Base-by-base conservation (phyloP, 169 alveolate species). In the Plasmodium yoelii region DNA sequence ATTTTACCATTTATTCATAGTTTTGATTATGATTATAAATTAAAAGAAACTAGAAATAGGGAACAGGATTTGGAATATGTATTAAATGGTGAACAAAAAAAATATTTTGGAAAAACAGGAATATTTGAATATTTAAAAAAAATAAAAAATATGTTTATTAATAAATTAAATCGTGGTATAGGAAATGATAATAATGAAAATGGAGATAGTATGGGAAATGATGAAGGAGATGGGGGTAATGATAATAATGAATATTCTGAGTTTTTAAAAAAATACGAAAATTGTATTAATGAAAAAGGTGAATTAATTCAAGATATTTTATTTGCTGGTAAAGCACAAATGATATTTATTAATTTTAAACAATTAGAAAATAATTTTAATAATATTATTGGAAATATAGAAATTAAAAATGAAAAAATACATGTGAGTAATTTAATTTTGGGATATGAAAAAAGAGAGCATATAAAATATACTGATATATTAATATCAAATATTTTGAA, bases 261-360 rank as follows among this genome's bases (percentile, higher is more conserved):
- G 24, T 80, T 80, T 53, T 80, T 80, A 67, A 64, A 80, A 80
- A 80, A 64, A 59, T 80, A 65, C 47, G 90, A 80, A 67, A 80
- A 68, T 80, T 65, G 90, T 67, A 80, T 80, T 65, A 80, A 80
- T 60, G 90, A 80, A 12, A 80, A 80, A 26, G 90, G 90, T 19
- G 90, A 80, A 65, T 53, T 80, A 34, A 65, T 80, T 65, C 90
- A 80, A 67, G 90, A 80, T 19, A 80, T 80, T 10, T 15, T 80
- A 3, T 80, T 80, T 19, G 28, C 90, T 1, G 90, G 90, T 0
- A 80, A 80, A 59, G 90, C 90, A 13, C 90, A 80, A 80, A 80
- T 80, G 90, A 80, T 80, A 65, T 80, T 80, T 26, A 80, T 80
- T 6, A 80, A 80, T 80, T 80, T 80, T 80, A 80, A 80, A 49